Base-by-base conservation (phyloP, 208 protist genomes). In the Leishmania aethiopica region DNA sequence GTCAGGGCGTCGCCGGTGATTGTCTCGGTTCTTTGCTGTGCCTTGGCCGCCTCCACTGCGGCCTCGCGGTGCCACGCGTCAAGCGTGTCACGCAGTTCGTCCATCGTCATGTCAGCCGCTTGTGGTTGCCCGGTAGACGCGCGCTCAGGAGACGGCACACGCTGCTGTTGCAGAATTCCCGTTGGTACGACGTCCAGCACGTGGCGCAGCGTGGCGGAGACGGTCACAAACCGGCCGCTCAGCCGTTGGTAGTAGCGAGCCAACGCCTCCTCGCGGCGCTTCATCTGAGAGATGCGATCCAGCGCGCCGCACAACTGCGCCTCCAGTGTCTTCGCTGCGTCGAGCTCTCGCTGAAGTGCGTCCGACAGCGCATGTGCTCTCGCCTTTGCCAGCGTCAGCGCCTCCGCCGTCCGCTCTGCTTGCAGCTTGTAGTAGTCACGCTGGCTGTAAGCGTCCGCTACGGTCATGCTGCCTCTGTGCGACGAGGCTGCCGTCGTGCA, bases 381-480 rank as follows among this genome's bases (percentile, higher is more conserved):
- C 0, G 87, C 80, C 62, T 88, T 77, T 28, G 69, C 75, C 51
- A 88, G 79, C 3, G 64, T 37, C 25, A 82, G 55, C 17, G 78
- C 64, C 25, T 75, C 78, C 49, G 82, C 77, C 35, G 88, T 37
- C 17, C 90, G 84, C 45, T 95, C 90, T 15, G 69, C 69, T 77
- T 95, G 91, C 59, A 96, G 69, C 80, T 89, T 89, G 84, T 88
- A 96, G 82, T 91, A 96, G 75, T 95, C 89, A 3, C 86, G 86
- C 75, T 96, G 91, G 53, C 89, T 86, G 2, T 86, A 47, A 37
- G 89, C 84, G 53, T 87, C 78, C 19, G 76, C 77, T 10, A n/a
- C 69, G 0, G 77, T 19, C 45, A 77, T 17, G 19, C 53, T 59
- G 17, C 22, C 25, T 8, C 25, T 47, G 28, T 55, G 45, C 8